A percentile compares a stretch with the other conserved stretches of the same genome.
Evolutionary conservation across 371 early-diverging fungal species (phyloP).

Genomic region (Circinella umbellata): DNA sequence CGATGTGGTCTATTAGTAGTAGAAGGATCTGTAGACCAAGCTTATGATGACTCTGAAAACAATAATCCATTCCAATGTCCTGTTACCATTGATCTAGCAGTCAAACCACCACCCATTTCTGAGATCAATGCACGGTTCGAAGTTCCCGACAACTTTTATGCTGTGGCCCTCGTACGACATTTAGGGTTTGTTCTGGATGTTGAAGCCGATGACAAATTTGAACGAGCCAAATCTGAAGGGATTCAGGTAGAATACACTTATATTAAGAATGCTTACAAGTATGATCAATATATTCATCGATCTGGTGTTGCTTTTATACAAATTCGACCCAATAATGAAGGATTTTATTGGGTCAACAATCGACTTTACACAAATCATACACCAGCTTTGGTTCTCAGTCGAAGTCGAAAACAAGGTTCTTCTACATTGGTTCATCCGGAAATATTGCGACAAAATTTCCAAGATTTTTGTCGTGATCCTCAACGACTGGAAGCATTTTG

Average conservation of each 20-base stretch:
- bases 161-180: slow-evolving; percentile 79
- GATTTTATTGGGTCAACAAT: slow-evolving; percentile 92
- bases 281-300: slow-evolving; percentile 92
- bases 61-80: slow-evolving; percentile 93
- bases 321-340: slow-evolving; percentile 72
- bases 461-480: slow-evolving; percentile 59
- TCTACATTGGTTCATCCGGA: slow-evolving; percentile 55
- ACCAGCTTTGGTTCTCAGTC: slow-evolving; percentile 44
- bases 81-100: slow-evolving; percentile 67
- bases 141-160: slow-evolving; percentile 79
- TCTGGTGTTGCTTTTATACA: slow-evolving; percentile 93
- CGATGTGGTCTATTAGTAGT: slow-evolving; percentile 89
- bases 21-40: slow-evolving; percentile 91
- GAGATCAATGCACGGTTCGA: slow-evolving; percentile 47
- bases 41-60: slow-evolving; percentile 64
- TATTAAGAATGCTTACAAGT: slow-evolving; percentile 67
- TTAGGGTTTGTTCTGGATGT: slow-evolving; percentile 92
- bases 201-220: slow-evolving; percentile 83
- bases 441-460: slow-evolving; percentile 54
- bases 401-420: slow-evolving; percentile 35
- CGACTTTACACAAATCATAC: slow-evolving; percentile 76
- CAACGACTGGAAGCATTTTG: slow-evolving; percentile 63
- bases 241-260: slow-evolving; percentile 72
- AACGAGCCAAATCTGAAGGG: slow-evolving; percentile 46
- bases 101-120: slow-evolving; percentile 65